phyloP scores from a whole-genome alignment of 108 stramenopile genomes.

The Stephanodiscus triporus region DNA sequence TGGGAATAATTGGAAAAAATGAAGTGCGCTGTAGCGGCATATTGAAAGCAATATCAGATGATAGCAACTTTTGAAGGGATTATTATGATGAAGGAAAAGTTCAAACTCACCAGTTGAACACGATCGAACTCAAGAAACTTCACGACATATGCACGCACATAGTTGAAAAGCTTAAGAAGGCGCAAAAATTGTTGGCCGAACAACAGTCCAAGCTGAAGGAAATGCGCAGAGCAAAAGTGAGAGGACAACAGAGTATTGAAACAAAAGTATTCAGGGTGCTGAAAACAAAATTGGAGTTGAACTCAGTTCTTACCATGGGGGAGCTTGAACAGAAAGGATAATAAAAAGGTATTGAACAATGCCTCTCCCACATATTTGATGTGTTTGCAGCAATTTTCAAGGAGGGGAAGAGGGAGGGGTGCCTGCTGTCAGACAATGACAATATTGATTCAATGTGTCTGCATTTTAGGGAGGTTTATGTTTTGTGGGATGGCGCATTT shows the following conservation, averaged over 20 bases:
- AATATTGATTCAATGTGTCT: too few species aligned
- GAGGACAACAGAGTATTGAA: not conserved
- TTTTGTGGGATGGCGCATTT: too few species aligned
- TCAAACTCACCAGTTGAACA: too few species aligned
- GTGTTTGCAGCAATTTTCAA: too few species aligned
- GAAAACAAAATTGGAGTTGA: not conserved
- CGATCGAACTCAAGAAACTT: not conserved
- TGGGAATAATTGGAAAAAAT: not conserved
- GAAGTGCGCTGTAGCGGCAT: too few species aligned
- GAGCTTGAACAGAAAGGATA: slow-evolving; percentile 13
- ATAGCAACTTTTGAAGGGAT: too few species aligned
- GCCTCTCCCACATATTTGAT: too few species aligned
- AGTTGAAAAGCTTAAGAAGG: not conserved
- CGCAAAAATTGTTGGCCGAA: not conserved
- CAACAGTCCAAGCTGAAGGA: not conserved
- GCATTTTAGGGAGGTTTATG: too few species aligned
- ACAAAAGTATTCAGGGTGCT: slow-evolving; percentile 9
- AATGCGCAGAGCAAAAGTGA: not conserved
- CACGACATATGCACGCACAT: not conserved
- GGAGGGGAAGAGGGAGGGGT: too few species aligned
- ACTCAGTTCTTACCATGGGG: slow-evolving; percentile 8
- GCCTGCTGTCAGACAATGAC: too few species aligned
- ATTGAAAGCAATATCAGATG: too few species aligned
- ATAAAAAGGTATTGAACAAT: not conserved
- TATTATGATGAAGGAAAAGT: too few species aligned